These are phyloP conservation scores for Wolfiporia cocos DNA, from an alignment of 1,284 basidiomycete genomes.

Conservation along the genomic window DNA sequence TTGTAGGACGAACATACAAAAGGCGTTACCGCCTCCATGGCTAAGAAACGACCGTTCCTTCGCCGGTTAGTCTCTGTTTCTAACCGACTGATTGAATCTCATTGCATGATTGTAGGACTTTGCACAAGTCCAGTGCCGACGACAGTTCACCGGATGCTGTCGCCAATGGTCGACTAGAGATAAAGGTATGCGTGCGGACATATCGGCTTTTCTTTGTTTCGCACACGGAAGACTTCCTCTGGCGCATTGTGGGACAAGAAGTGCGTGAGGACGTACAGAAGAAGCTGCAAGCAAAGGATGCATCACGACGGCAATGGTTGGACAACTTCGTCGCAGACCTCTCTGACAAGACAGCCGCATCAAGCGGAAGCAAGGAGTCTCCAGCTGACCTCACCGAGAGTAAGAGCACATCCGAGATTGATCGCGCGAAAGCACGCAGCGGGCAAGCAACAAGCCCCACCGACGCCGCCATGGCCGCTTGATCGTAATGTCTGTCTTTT, in stretches of 20 bases:
- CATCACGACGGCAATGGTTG: constrained; percentile 24
- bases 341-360: constrained; percentile 2
- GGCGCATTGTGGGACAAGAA: constrained; percentile 30
- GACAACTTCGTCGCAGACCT: constrained; percentile 16
- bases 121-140: not conserved
- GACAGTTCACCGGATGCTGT: constrained; percentile 11
- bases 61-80: constrained; percentile 51
- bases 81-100: not conserved
- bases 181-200: constrained; percentile 81
- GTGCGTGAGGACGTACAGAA: constrained; percentile 25
- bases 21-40: constrained; percentile 37
- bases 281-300: constrained; percentile 16
- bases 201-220: constrained; percentile 84
- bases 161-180: constrained; percentile 62
- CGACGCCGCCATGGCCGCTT: too few relatives aligned
- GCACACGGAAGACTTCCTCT: constrained; percentile 62
- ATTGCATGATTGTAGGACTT: not conserved
- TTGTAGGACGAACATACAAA: constrained; percentile 51
- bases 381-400: too few relatives aligned
- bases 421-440: too few relatives aligned
- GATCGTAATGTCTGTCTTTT: too few relatives aligned
- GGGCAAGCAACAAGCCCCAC: too few relatives aligned
- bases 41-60: constrained; percentile 70
- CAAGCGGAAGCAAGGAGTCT: too few relatives aligned
- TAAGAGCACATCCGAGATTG: too few relatives aligned